Evolutionary conservation across 73 alveolate genomes (phyloP).

Genomic region (Paraurostyla sp.): DNA sequence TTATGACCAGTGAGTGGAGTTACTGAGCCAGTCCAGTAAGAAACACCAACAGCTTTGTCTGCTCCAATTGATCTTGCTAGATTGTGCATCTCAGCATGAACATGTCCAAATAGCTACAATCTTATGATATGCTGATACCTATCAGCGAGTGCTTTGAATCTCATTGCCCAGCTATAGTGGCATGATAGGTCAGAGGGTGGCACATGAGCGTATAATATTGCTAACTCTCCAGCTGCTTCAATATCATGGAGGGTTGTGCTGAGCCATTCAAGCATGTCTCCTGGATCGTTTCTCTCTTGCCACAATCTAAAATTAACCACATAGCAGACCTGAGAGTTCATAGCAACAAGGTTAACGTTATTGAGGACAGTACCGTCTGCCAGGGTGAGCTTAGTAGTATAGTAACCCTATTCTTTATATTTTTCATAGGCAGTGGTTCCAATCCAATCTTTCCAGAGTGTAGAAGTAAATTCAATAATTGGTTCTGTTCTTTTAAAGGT

Average conservation of each 20-base stretch:
- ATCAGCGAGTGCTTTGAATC: slow-evolving; percentile 60
- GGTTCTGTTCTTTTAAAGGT: neutral
- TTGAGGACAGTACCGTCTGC: neutral
- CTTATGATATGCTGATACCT: slow-evolving; percentile 68
- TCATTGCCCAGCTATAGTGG: slow-evolving; percentile 1
- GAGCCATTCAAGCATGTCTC: slow-evolving; percentile 40
- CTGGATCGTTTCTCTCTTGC: slow-evolving; percentile 57
- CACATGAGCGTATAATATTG: slow-evolving; percentile 61
- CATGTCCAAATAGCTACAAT: slow-evolving; percentile 62
- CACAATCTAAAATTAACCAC: slow-evolving; percentile 32
- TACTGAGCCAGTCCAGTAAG: slow-evolving; percentile 10
- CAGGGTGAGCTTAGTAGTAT: neutral
- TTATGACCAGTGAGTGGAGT: slow-evolving; percentile 39
- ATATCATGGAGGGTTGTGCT: slow-evolving; percentile 10
- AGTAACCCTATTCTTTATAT: neutral
- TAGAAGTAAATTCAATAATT: neutral
- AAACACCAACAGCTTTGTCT: neutral
- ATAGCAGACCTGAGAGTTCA: slow-evolving; percentile 58
- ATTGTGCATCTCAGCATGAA: neutral
- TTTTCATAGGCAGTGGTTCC: neutral
- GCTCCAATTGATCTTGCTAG: neutral
- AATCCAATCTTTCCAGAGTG: neutral
- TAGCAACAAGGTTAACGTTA: slow-evolving; percentile 2
- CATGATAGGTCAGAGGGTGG: slow-evolving; percentile 59
- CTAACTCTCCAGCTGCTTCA: slow-evolving; percentile 30